Percentiles rank a stretch among this genome's conserved stretches.
phyloP scores from a whole-genome alignment of 2,329 filamentous ascomycete species.

The Penicillium olsonii region DNA sequence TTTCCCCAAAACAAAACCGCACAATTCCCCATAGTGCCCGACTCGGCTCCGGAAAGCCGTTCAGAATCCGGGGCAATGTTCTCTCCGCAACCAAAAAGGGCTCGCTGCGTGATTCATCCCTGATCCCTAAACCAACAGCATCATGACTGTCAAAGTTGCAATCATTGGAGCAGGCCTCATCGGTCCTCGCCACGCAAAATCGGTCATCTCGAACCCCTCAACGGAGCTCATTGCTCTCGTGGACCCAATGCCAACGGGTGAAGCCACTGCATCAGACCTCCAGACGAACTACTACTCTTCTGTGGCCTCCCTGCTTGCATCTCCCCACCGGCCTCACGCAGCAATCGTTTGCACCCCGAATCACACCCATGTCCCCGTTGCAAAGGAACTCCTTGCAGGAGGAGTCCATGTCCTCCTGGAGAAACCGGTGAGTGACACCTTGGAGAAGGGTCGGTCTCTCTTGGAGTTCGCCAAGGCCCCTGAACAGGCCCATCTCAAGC shows the following conservation, averaged over 20 bases:
- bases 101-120: too few relatives aligned
- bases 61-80: background rate
- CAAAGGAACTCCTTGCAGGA: slow-evolving; percentile 50
- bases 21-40: too few relatives aligned
- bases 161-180: slow-evolving; percentile 54
- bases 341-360: slow-evolving; percentile 64
- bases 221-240: slow-evolving; percentile 49
- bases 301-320: slow-evolving; percentile 47
- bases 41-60: background rate
- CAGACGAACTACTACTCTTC: slow-evolving; percentile 43
- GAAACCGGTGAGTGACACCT: slow-evolving; percentile 54
- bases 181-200: slow-evolving; percentile 53
- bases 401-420: slow-evolving; percentile 60
- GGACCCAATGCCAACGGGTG: slow-evolving; percentile 46
- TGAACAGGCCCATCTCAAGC: slow-evolving; percentile 36
- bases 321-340: slow-evolving; percentile 47
- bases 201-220: slow-evolving; percentile 41
- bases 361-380: slow-evolving; percentile 56
- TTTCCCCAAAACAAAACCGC: too few relatives aligned
- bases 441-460: slow-evolving; percentile 25
- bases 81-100: too few relatives aligned
- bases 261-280: slow-evolving; percentile 38
- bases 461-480: slow-evolving; percentile 22
- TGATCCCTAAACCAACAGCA: background rate
- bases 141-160: slow-evolving; percentile 39